phyloP scores from a whole-genome alignment of 2,329 filamentous ascomycete genomes.

The Epichloe coenophiala region DNA sequence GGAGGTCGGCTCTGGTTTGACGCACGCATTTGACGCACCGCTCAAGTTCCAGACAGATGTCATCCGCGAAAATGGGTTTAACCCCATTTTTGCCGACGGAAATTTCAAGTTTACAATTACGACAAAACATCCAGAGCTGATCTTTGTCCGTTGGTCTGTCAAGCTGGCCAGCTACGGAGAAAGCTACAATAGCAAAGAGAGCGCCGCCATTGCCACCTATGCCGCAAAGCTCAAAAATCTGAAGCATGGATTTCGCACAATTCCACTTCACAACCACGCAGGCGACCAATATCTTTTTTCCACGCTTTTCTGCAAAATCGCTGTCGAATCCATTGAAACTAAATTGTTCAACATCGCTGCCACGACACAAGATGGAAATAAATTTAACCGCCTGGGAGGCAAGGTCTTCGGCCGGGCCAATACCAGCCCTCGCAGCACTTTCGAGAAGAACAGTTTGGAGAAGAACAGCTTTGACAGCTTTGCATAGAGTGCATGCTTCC shows the following conservation, averaged over 20 bases:
- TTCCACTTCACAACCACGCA: conserved; percentile 76
- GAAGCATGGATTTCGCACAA: conserved; percentile 82
- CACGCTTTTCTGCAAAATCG: conserved; percentile 82
- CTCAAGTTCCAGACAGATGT: conserved; percentile 69
- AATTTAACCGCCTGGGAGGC: conserved; percentile 41
- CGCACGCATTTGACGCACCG: conserved; percentile 39
- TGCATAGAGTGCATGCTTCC: conserved; percentile 4
- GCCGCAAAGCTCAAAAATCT: conserved; percentile 84
- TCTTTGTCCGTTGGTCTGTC: conserved; percentile 88
- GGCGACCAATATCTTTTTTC: conserved; percentile 87
- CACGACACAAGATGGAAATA: conserved; percentile 29
- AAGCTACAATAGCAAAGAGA: conserved; percentile 43
- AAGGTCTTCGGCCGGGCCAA: conserved; percentile 44
- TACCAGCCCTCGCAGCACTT: conserved; percentile 37
- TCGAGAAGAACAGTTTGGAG: conserved; percentile 38
- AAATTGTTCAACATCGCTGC: conserved; percentile 39
- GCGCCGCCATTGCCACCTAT: conserved; percentile 65
- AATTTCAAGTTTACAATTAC: conserved; percentile 68
- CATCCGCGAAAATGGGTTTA: conserved; percentile 81
- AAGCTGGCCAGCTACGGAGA: conserved; percentile 72
- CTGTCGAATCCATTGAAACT: conserved; percentile 44
- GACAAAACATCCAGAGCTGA: conserved; percentile 86
- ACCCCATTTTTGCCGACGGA: conserved; percentile 67
- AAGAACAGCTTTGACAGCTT: conserved; percentile 29
- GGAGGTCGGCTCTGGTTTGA: conserved; percentile 49